phyloP scores from a whole-genome alignment of 768 basidiomycete species.

The Mycena polygramma region DNA sequence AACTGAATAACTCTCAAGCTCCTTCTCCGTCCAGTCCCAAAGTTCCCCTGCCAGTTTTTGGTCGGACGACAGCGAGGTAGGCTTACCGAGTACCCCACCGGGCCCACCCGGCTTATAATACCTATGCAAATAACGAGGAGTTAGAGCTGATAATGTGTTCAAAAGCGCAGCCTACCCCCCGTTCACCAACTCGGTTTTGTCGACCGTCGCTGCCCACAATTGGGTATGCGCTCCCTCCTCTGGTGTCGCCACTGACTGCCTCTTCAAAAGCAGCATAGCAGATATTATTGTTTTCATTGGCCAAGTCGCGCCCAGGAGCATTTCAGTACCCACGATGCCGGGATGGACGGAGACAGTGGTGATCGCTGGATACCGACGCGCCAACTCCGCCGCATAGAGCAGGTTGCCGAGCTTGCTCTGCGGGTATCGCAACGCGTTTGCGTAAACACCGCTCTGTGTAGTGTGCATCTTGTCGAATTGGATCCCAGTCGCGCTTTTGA shows the following conservation, averaged over 20 bases:
- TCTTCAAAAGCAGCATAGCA: background rate
- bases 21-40: slow-evolving; percentile 34
- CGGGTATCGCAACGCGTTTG: slow-evolving; percentile 3
- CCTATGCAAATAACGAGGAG: too few species aligned
- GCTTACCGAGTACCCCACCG: background rate
- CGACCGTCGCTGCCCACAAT: slow-evolving; percentile 31
- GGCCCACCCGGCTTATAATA: slow-evolving; percentile 29
- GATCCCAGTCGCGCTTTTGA: background rate
- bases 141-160: too few species aligned
- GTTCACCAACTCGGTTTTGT: slow-evolving; percentile 9
- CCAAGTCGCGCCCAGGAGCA: background rate
- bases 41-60: slow-evolving; percentile 13
- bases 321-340: slow-evolving; percentile 6
- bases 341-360: slow-evolving; percentile 6
- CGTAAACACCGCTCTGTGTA: background rate
- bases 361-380: slow-evolving; percentile 23
- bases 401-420: slow-evolving; percentile 29
- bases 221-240: slow-evolving; percentile 21
- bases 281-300: background rate
- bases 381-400: slow-evolving; percentile 19
- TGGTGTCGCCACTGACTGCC: slow-evolving; percentile 1
- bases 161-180: background rate
- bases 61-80: background rate
- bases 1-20: slow-evolving; percentile 12
- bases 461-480: slow-evolving; percentile 8